Base-by-base conservation (phyloP, 2,329 filamentous ascomycete genomes). In the Chalara sp. region DNA sequence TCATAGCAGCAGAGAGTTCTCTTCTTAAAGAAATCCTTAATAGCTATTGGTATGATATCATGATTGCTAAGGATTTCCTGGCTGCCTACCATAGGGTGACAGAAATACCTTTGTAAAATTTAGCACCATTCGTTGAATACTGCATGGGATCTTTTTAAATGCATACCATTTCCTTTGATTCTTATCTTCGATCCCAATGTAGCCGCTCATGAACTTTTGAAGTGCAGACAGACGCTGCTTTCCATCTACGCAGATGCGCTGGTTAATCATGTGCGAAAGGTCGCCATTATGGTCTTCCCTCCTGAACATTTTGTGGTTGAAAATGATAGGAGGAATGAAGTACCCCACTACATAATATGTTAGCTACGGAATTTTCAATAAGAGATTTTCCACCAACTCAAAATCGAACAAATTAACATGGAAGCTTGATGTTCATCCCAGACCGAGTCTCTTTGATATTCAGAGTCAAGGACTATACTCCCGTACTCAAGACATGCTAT, bases 191-290 rank as follows among this genome's bases (percentile, higher is more conserved):
- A 72, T 72, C 4, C 69, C 68, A 41, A 76, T 71, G 29, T 68
- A 57, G 2, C 73, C 73, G 28, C 64, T 66, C 53, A 74, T 66
- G 46, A 76, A 76, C 13, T 68, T 70, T 11, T 61, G 58, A 12
- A 76, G 62, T 1, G 72, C 74, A 2, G 71, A 70, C 5, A 76
- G 59, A 11, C 73, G 68, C 56, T 76, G 72, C 58, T 76, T 75
- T 4, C 73, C 73, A 58, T 75, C 72, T 6, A 75, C 67, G 52
- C 71, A 74, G 13, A 71, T 64, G 8, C 70, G 62, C 11, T 32
- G 40, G 4, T 8, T 49, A 51, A 46, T 62, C 58, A 32, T 53
- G 56, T 13, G 55, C 44, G 31, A 53, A 6, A 41, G 4, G 49
- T 41, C 54, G 43, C 50, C 53, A 39, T 43, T 49, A 51, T 54